Base-by-base conservation (phyloP, 1,139 yeast species). In the Williopsis jadinii region DNA sequence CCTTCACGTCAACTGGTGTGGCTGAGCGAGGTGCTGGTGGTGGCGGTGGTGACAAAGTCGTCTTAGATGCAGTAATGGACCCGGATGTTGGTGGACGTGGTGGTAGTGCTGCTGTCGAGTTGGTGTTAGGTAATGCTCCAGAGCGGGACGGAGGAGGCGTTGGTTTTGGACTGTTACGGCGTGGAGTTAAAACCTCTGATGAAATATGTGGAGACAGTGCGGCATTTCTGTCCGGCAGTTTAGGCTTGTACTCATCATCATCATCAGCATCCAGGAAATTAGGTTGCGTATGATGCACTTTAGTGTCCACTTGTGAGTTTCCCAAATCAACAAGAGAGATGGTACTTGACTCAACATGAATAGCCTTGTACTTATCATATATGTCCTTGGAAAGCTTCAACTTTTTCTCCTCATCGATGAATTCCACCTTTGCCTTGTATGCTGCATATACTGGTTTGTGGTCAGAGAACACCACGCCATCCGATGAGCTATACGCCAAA, bases 401-500 rank as follows among this genome's bases (percentile, higher is more conserved):
- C 55, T 77, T 81, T 35, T 67, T 61, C 2, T 59, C 62, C 40
- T 80, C 79, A 59, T 87, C 81, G 30, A 87, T 70, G 41, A 82
- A 73, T 48, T 76, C 78, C 34, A 84, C 83, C 37, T 64, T 70
- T n/a, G 84, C 73, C 34, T 68, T 62, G 55, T 81, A 87, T 1
- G 85, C 74, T 3, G 94, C 88, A 58, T 75, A 82, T 3, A 92
- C 96, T 0, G 98, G 97, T 47, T 86, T 82, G 59, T 92, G 98
- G 56, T 92, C 98, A 45, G 97, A 87, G 33, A 80, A 67, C 33
- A 64, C 62, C n/a, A 86, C 63, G 5, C 41, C 19, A 62, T 72
- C 71, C 2, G 75, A 72, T 26, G 78, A 71, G 43, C 76, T 73
- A 55, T 84, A 84, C 39, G 76, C 77, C 46, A 78, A 56, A 39